A percentile compares a stretch with the other conserved stretches of the same genome.
These are phyloP conservation scores for Fusarium nisikadoi DNA, from an alignment of 2,329 filamentous ascomycete genomes.

Conservation along the genomic window DNA sequence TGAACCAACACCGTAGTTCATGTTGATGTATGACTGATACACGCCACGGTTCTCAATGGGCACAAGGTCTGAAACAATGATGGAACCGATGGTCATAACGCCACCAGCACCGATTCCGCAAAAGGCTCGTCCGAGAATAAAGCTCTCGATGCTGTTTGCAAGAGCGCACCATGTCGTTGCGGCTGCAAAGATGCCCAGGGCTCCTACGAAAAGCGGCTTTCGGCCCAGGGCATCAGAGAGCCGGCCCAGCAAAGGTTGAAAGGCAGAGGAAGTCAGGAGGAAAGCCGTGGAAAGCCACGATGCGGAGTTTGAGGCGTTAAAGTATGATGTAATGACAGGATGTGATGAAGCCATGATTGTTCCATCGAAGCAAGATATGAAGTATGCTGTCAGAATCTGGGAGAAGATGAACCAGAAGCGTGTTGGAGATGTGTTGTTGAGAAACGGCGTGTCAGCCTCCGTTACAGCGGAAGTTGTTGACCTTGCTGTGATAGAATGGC, in stretches of 20 bases:
- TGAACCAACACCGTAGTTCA: constrained; percentile 68
- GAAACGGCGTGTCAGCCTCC: constrained; percentile 47
- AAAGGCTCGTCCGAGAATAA: constrained; percentile 76
- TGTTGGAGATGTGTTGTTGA: constrained; percentile 58
- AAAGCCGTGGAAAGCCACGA: constrained; percentile 87
- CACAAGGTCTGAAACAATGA: constrained; percentile 79
- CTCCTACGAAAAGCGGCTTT: constrained; percentile 72
- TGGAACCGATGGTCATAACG: constrained; percentile 73
- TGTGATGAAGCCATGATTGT: constrained; percentile 86
- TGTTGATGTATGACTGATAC: constrained; percentile 78
- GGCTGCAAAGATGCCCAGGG: constrained; percentile 69
- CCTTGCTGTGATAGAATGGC: constrained; percentile 27
- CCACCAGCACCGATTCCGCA: constrained; percentile 81
- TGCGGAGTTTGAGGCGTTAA: constrained; percentile 79
- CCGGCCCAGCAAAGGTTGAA: constrained; percentile 79
- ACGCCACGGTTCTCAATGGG: constrained; percentile 75
- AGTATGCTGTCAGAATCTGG: constrained; percentile 67
- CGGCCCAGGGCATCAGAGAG: constrained; percentile 79
- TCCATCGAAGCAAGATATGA: constrained; percentile 75
- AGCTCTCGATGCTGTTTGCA: constrained; percentile 73
- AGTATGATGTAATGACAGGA: constrained; percentile 84
- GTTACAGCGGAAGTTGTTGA: constrained; percentile 22
- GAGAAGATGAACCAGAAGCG: constrained; percentile 73
- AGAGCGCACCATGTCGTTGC: constrained; percentile 77
- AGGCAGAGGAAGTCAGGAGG: constrained; percentile 78